Evolutionary conservation across 1,139 yeast genomes (phyloP).

Genomic region (Suhomyces ambrosiae): DNA sequence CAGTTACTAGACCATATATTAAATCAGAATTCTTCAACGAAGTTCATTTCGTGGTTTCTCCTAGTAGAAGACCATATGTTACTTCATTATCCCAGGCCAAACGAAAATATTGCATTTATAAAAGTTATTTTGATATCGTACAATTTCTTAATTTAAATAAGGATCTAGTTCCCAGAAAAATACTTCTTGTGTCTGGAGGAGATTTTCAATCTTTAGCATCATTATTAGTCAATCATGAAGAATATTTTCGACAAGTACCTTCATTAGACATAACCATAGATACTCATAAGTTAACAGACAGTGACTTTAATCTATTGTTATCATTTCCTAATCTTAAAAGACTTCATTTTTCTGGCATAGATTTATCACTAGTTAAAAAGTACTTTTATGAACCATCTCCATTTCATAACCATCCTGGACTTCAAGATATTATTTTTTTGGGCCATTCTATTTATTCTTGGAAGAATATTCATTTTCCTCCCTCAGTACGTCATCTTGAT

Average conservation of each 20-base stretch:
- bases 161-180: constrained; percentile 30
- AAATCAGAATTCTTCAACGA: constrained; percentile 30
- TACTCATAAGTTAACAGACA: constrained; percentile 22
- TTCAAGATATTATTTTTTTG: constrained; percentile 32
- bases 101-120: constrained; percentile 28
- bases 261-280: constrained; percentile 33
- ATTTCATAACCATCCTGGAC: constrained; percentile 14
- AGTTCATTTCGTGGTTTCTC: constrained; percentile 37
- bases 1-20: constrained; percentile 2
- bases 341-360: constrained; percentile 33
- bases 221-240: constrained; percentile 24
- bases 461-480: constrained; percentile 26
- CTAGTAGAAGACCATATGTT: constrained; percentile 32
- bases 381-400: constrained; percentile 6
- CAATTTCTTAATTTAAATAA: constrained; percentile 32
- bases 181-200: constrained; percentile 35
- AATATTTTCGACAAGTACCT: constrained; percentile 19
- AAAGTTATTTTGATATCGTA: constrained; percentile 34
- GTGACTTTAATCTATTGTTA: constrained; percentile 28
- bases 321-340: constrained; percentile 31
- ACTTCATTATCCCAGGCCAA: constrained; percentile 19
- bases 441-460: constrained; percentile 37
- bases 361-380: constrained; percentile 18
- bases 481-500: constrained; percentile 31
- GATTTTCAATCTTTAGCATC: constrained; percentile 34